phyloP scores from a whole-genome alignment of 345 rosid species.

The Clausena lansium region DNA sequence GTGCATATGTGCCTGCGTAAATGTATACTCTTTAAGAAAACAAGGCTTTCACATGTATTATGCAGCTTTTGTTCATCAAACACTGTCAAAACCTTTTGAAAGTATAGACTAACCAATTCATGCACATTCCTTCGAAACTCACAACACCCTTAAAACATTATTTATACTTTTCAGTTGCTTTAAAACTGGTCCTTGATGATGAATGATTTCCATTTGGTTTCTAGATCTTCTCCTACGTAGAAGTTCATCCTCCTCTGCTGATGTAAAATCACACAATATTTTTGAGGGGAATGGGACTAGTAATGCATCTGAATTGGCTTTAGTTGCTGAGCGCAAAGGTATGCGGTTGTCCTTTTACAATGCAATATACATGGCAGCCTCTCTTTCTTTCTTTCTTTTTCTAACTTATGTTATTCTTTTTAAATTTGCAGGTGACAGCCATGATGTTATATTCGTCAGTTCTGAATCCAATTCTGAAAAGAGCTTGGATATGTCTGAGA shows the following conservation, averaged over 20 bases:
- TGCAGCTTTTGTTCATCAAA: background rate
- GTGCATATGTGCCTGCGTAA: background rate
- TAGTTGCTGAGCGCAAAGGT: constrained; percentile 49
- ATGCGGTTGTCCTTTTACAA: constrained; percentile 16
- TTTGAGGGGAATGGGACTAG: constrained; percentile 37
- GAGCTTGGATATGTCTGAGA: constrained; percentile 44
- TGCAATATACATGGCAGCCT: constrained; percentile 9
- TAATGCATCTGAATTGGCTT: constrained; percentile 39
- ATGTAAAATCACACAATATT: constrained; percentile 27
- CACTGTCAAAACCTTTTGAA: background rate
- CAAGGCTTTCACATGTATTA: background rate
- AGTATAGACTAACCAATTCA: background rate
- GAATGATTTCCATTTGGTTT: constrained; percentile 21
- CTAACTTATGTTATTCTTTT: constrained; percentile 13
- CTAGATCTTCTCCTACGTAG: constrained; percentile 51
- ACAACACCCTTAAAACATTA: background rate
- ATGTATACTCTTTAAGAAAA: background rate
- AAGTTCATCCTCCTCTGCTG: constrained; percentile 26
- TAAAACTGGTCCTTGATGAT: constrained; percentile 11
- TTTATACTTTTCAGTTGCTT: background rate
- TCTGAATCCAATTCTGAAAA: constrained; percentile 41
- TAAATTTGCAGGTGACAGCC: constrained; percentile 44
- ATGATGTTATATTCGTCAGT: constrained; percentile 44
- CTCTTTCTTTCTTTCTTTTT: constrained; percentile 3
- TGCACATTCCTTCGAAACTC: background rate